phyloP scores from a whole-genome alignment of 108 stramenopile species.

The Nitzschia sp. region DNA sequence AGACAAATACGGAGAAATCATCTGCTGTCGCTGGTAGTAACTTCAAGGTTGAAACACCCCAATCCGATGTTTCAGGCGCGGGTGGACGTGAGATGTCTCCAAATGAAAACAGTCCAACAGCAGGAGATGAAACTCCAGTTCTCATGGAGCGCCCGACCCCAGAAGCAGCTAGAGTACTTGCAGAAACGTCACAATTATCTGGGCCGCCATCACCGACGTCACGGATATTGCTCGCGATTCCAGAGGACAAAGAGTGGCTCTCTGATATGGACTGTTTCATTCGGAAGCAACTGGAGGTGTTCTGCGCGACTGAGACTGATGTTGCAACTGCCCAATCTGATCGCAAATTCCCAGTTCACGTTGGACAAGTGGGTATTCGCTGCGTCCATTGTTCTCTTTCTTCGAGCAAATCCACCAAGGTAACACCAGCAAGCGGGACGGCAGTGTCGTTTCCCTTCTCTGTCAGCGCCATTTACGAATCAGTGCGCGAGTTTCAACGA shows the following conservation, averaged over 20 bases:
- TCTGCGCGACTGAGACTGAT: constrained; percentile 64
- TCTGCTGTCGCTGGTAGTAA: neutral
- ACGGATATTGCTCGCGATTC: constrained; percentile 68
- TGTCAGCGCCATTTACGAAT: constrained; percentile 77
- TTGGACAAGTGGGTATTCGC: constrained; percentile 80
- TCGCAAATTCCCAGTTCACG: constrained; percentile 67
- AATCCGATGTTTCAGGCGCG: neutral
- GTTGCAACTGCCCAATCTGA: constrained; percentile 55
- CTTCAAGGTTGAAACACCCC: neutral
- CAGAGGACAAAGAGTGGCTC: constrained; percentile 85
- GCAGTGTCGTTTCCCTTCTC: constrained; percentile 77
- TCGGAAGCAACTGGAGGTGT: constrained; percentile 78
- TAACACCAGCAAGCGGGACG: constrained; percentile 38
- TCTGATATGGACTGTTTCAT: constrained; percentile 80
- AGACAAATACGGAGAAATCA: constrained; percentile 4
- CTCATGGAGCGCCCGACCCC: constrained; percentile 31
- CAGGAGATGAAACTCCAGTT: constrained; percentile 40
- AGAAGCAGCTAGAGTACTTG: constrained; percentile 47
- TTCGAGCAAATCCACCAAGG: neutral
- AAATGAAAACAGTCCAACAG: neutral
- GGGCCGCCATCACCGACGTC: constrained; percentile 52
- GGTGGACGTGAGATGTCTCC: neutral
- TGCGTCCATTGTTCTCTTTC: constrained; percentile 72
- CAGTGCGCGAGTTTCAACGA: constrained; percentile 80
- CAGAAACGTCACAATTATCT: constrained; percentile 9